phyloP scores from a whole-genome alignment of 805 yeast species.

The Suhomyces sp. region DNA sequence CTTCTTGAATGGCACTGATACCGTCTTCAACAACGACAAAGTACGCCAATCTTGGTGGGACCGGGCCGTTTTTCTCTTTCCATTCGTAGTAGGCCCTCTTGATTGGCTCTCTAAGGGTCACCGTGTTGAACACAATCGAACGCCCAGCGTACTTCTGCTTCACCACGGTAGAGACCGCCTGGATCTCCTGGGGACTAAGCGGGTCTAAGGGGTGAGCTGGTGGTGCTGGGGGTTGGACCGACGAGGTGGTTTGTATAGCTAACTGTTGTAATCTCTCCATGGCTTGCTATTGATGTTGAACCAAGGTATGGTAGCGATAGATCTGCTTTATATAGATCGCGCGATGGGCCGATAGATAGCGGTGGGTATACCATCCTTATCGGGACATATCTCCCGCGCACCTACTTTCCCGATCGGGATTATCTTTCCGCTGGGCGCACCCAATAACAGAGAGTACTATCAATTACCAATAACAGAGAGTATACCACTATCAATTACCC shows the following conservation, averaged over 20 bases:
- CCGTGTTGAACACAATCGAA: slow-evolving; percentile 58
- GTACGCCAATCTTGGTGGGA: slow-evolving; percentile 68
- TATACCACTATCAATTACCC: background rate
- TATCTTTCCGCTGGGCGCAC: background rate
- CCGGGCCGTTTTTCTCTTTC: slow-evolving; percentile 58
- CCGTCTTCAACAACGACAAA: slow-evolving; percentile 60
- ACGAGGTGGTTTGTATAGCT: slow-evolving; percentile 58
- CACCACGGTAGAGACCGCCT: slow-evolving; percentile 51
- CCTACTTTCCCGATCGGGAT: slow-evolving; percentile 1
- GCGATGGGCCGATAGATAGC: background rate
- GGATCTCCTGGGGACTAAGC: slow-evolving; percentile 59
- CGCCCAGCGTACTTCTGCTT: slow-evolving; percentile 46
- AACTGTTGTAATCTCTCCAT: slow-evolving; percentile 69
- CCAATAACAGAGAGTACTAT: background rate
- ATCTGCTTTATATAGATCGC: background rate
- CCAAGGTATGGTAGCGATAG: background rate
- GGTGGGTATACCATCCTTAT: background rate
- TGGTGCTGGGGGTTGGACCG: slow-evolving; percentile 49
- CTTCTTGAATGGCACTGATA: slow-evolving; percentile 64
- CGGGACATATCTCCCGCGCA: slow-evolving; percentile 2
- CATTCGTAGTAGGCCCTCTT: slow-evolving; percentile 61
- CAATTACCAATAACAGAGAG: background rate
- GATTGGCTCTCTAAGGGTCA: slow-evolving; percentile 69
- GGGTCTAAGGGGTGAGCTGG: slow-evolving; percentile 75
- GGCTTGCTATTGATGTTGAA: background rate